Base-by-base conservation (phyloP, 345 rosid genomes). In the Acer negundo region DNA sequence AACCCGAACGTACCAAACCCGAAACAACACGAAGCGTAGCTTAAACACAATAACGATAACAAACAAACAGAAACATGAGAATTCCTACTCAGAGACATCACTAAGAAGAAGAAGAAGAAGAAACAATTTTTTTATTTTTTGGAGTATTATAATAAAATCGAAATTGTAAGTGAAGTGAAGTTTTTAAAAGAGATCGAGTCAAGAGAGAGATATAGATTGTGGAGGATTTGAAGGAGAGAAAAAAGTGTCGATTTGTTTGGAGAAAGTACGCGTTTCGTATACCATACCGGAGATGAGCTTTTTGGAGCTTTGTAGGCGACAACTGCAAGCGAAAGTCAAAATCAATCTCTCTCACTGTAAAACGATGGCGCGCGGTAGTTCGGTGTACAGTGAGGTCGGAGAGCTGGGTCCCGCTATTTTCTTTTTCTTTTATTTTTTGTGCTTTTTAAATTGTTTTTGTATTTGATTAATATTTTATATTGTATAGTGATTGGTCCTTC, bases 1-100 rank as follows among this genome's bases (percentile, higher is more conserved):
- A 91, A 94, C 55, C 92, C 99, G 79, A 88, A 90, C 12, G 88
- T 93, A 26, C 89, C 88, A 61, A 84, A 83, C 13, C 85, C 90
- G 31, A 23, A 74, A 72, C 87, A 85, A 28, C 80, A 62, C 3
- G 26, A 26, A 12, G 62, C 59, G 7, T 23, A 63, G 22, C 69
- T 74, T 56, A 78, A 70, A 28, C 72, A 47, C 53, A 77, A 26
- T n/a, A 82, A 66, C 76, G 31, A 26, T 3, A 77, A 63, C 20
- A 23, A 55, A 53, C 77, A 67, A 46, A 46, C 49, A 46, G 13
- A 46, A 2, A 46, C 49, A 46, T 46, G 49, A 46, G 12, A 46
- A 46, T 46, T 46, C 49, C 12, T 46, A 10, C 12, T 46, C 49
- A 2, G 15, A 46, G 15, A 46, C 49, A 46, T 46, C 12, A 3